These are phyloP conservation scores for Pistacia vera DNA, from an alignment of 345 rosid genomes.

Conservation along the genomic window DNA sequence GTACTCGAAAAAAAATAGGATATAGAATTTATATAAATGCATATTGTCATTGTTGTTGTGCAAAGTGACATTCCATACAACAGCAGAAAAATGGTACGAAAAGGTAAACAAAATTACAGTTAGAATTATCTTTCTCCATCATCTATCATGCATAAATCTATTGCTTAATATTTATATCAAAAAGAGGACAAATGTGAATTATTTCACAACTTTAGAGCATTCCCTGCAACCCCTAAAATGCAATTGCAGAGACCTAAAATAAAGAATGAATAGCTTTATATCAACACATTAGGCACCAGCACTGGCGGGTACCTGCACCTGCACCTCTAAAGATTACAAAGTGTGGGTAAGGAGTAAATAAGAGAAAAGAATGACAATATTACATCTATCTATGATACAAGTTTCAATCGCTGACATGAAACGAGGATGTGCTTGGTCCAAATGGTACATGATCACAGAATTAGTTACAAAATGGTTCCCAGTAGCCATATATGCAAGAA, in stretches of 20 bases:
- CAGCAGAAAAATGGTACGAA: too few relatives aligned
- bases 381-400: conserved; percentile 35
- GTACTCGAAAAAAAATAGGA: too few relatives aligned
- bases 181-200: not conserved
- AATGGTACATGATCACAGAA: not conserved
- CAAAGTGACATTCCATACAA: not conserved
- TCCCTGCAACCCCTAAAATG: conserved; percentile 45
- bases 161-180: conserved; percentile 10
- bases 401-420: conserved; percentile 22
- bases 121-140: not conserved
- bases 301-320: not conserved
- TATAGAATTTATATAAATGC: too few relatives aligned
- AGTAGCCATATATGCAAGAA: conserved; percentile 80
- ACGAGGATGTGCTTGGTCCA: not conserved
- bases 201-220: conserved; percentile 18
- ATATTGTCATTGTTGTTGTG: too few relatives aligned
- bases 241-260: conserved; percentile 32
- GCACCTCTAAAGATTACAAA: not conserved
- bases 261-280: conserved; percentile 16
- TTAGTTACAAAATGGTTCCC: conserved; percentile 63
- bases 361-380: not conserved
- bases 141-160: not conserved
- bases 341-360: conserved; percentile 9
- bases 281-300: conserved; percentile 11
- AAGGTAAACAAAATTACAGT: not conserved